Conservation (phyloP, 2,329 filamentous ascomycete species). For the Scopulariopsis brevicaulis region DNA sequence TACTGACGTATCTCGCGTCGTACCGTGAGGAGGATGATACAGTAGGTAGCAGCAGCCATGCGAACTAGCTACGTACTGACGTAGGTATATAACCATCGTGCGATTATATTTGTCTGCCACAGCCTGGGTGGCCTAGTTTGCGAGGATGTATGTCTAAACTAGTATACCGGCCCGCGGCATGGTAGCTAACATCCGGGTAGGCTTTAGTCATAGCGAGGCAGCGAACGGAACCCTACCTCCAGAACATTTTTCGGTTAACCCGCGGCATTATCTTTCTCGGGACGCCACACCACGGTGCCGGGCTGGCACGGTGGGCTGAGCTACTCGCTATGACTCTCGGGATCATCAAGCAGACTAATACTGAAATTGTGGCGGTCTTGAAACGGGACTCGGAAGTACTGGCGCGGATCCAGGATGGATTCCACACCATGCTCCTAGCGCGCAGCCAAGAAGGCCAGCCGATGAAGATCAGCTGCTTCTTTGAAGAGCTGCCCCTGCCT, state of each 20-base stretch:
- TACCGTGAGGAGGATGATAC: slow-evolving; percentile 14
- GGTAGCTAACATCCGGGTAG: not conserved
- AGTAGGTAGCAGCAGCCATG: slow-evolving; percentile 5
- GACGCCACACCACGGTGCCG: not conserved
- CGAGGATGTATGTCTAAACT: slow-evolving; percentile 10
- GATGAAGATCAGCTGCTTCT: slow-evolving; percentile 11
- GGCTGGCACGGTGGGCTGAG: not conserved
- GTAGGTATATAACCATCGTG: slow-evolving; percentile 9
- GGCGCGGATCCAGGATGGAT: slow-evolving; percentile 15
- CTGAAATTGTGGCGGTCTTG: not conserved
- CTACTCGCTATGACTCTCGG: not conserved
- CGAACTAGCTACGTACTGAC: not conserved
- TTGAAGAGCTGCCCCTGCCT: not conserved
- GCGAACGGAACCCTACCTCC: not conserved
- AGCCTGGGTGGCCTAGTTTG: slow-evolving; percentile 14
- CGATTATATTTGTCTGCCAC: slow-evolving; percentile 14
- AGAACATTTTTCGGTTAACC: not conserved
- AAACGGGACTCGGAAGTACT: slow-evolving; percentile 15
- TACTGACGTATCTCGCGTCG: slow-evolving; percentile 14
- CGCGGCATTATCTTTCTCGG: not conserved
- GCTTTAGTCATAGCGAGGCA: not conserved
- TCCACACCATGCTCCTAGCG: slow-evolving; percentile 15
- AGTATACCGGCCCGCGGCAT: slow-evolving; percentile 8
- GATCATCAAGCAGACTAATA: not conserved
- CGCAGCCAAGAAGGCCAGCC: slow-evolving; percentile 7